Base-by-base conservation (phyloP, 495 filamentous ascomycete species). In the Penicillium fimorum region DNA sequence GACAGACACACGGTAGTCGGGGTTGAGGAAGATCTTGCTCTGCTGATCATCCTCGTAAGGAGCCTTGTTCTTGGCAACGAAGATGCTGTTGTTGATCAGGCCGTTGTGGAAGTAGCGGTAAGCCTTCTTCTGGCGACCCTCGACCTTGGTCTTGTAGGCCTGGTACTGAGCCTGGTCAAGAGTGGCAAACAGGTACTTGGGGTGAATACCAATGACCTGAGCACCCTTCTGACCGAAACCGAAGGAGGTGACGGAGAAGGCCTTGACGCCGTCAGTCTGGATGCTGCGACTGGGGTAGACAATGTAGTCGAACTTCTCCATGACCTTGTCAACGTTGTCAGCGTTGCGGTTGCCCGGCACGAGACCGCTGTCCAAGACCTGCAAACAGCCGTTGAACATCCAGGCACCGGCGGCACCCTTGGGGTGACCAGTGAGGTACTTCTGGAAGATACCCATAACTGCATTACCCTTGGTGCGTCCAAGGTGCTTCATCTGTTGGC, bases 211-310 rank as follows among this genome's bases (percentile, higher is more conserved):
- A 69, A 99, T 92, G 44, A 88, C 92, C 76, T 97, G 95, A 47
- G 94, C 91, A 66, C 94, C 94, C 84, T 97, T 97, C 74, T 99
- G 94, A 56, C 94, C 94, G 78, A 99, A 99, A 73, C 94, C 94
- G 75, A 99, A 99, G 2, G 94, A 99, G 13, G 95, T 99, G 52
- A 99, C 88, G 1, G 91, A 96, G 83, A 99, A 97, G 6, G 94
- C 94, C 75, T 96, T 97, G 75, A 99, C 78, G 52, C 95, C 94
- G 66, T 97, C 94, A 27, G 94, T 99, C 77, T 99, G 95, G 65
- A 99, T 92, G 75, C 83, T 91, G 55, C 87, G 87, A 71, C 87
- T 95, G 40, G 94, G 94, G 74, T 97, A 99, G 55, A 97, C 89
- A 61, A 99, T 96, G 78, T 96, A 88, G 69, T 97, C 93, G 67